Percentiles rank a stretch among this genome's conserved stretches.
These are phyloP conservation scores for Geranium rotundifolium DNA, from an alignment of 345 rosid species.

Conservation along the genomic window DNA sequence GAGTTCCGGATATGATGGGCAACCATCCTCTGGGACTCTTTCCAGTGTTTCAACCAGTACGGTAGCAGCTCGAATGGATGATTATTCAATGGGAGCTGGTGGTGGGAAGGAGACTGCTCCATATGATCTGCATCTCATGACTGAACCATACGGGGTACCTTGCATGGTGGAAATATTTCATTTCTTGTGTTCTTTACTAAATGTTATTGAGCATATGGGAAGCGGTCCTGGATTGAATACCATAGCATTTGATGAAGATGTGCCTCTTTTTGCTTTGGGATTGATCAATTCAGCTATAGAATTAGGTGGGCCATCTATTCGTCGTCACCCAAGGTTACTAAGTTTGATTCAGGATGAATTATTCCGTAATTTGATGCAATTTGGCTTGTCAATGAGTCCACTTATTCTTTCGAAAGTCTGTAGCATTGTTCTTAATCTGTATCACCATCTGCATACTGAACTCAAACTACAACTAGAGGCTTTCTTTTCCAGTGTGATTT, in stretches of 20 bases:
- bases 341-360: slow-evolving; percentile 90
- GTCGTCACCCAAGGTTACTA: slow-evolving; percentile 73
- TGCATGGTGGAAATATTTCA: slow-evolving; percentile 99
- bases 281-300: slow-evolving; percentile 92
- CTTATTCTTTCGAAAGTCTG: slow-evolving; percentile 93
- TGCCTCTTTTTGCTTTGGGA: slow-evolving; percentile 89
- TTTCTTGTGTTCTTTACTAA: slow-evolving; percentile 69
- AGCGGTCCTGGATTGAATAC: slow-evolving; percentile 67
- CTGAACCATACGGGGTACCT: slow-evolving; percentile 88
- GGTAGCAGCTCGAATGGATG: slow-evolving; percentile 46
- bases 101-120: slow-evolving; percentile 54
- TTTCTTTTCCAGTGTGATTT: slow-evolving; percentile 89
- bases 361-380: slow-evolving; percentile 87
- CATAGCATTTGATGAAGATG: slow-evolving; percentile 89
- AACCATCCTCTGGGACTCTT: slow-evolving; percentile 41
- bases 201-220: slow-evolving; percentile 69
- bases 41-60: slow-evolving; percentile 33
- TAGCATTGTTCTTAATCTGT: slow-evolving; percentile 87
- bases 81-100: slow-evolving; percentile 40
- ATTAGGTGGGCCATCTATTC: slow-evolving; percentile 72
- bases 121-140: slow-evolving; percentile 70
- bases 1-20: slow-evolving; percentile 58
- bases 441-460: slow-evolving; percentile 75
- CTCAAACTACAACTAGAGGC: slow-evolving; percentile 96
- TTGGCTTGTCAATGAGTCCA: slow-evolving; percentile 92